phyloP scores from a whole-genome alignment of 768 basidiomycete species.

The Lentinula aciculospora region DNA sequence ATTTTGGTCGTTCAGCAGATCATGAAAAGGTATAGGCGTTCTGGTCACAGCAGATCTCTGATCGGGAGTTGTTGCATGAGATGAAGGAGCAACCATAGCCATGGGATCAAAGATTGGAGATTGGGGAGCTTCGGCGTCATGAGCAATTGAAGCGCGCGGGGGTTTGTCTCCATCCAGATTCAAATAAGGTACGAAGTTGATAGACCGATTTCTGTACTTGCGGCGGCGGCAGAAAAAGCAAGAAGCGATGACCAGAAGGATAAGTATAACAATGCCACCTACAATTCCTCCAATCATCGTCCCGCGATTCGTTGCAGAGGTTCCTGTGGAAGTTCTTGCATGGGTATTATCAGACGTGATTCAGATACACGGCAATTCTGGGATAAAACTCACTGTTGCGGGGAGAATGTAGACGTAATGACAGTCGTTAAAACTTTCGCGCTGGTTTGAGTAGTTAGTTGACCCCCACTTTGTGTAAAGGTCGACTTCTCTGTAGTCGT shows the following conservation, averaged over 20 bases:
- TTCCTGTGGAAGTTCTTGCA: not conserved
- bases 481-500: not conserved
- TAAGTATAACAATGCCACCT: not conserved
- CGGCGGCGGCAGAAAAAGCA: not conserved
- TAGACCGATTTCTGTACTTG: not conserved
- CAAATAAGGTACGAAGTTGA: not conserved
- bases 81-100: not conserved
- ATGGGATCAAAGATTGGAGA: slow-evolving; percentile 2
- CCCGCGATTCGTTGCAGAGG: not conserved
- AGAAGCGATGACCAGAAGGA: not conserved
- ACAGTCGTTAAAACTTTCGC: not conserved
- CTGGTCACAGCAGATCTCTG: not conserved
- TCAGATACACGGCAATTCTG: not conserved
- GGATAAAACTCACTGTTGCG: not conserved
- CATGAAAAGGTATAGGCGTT: not conserved
- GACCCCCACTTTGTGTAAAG: not conserved
- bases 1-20: not conserved
- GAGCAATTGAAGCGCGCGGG: not conserved
- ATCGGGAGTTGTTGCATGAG: not conserved
- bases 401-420: not conserved
- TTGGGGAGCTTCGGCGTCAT: not conserved
- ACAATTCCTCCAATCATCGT: not conserved
- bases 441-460: not conserved
- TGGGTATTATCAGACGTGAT: not conserved
- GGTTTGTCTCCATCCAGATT: slow-evolving; percentile 2